Conservation (phyloP, 305 asterid species). For the Fraxinus latifolia region DNA sequence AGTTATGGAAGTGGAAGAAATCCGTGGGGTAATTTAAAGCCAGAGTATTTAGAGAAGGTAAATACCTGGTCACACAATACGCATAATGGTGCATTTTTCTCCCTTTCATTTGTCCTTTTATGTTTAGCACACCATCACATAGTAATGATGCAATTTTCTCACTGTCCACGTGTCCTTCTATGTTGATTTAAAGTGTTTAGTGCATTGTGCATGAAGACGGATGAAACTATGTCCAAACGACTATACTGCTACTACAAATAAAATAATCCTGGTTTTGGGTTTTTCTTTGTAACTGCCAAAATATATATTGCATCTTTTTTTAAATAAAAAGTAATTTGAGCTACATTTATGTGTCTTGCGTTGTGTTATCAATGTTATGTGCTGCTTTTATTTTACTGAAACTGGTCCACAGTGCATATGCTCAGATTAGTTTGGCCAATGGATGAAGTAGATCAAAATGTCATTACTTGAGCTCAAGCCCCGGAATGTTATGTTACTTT, state of each 20-base stretch:
- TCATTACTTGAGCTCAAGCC: background rate
- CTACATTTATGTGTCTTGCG: background rate
- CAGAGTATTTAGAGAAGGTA: constrained; percentile 91
- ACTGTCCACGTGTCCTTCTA: background rate
- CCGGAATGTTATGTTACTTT: background rate
- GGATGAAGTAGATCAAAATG: background rate
- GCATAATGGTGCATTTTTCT: background rate
- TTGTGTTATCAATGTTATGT: background rate
- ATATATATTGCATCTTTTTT: background rate
- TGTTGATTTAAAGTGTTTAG: background rate
- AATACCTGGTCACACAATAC: background rate
- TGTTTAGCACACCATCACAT: background rate
- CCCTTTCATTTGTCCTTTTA: constrained; percentile 1
- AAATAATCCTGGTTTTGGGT: background rate
- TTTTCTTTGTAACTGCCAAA: background rate
- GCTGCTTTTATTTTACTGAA: background rate
- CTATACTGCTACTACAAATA: background rate
- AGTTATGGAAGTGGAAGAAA: constrained; percentile 99
- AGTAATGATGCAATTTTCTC: background rate
- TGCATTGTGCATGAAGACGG: background rate
- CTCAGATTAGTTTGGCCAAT: background rate
- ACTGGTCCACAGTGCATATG: background rate
- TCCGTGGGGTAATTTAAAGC: constrained; percentile 96
- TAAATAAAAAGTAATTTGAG: background rate
- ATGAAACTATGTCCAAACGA: background rate